Conservation (phyloP, 2,329 filamentous ascomycete species). For the Hymenoscyphus fraxineus region DNA sequence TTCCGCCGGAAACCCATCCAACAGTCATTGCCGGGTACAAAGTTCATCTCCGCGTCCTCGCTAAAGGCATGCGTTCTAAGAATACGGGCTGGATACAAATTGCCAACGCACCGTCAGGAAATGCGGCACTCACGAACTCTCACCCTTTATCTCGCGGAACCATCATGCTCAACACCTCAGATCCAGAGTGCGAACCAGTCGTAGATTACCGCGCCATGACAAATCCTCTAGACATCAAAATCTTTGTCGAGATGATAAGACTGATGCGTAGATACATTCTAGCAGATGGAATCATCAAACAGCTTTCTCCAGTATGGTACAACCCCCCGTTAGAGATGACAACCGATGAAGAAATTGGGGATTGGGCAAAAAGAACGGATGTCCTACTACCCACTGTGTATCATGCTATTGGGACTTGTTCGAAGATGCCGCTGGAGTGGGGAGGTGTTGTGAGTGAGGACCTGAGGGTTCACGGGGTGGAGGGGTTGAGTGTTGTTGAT, state of each 20-base stretch:
- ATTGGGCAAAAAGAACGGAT: slow-evolving; percentile 27
- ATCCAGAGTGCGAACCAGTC: slow-evolving; percentile 31
- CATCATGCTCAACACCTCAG: slow-evolving; percentile 30
- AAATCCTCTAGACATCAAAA: slow-evolving; percentile 38
- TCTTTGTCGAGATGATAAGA: slow-evolving; percentile 28
- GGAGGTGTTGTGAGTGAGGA: slow-evolving; percentile 23
- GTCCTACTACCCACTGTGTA: slow-evolving; percentile 35
- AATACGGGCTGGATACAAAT: slow-evolving; percentile 13
- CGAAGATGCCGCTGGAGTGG: slow-evolving; percentile 17
- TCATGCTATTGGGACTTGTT: slow-evolving; percentile 37
- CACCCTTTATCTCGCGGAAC: slow-evolving; percentile 37
- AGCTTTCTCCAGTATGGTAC: slow-evolving; percentile 32
- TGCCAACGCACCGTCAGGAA: not conserved
- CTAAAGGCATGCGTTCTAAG: not conserved
- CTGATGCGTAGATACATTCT: not conserved
- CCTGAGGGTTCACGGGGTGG: slow-evolving; percentile 19
- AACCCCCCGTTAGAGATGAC: slow-evolving; percentile 29
- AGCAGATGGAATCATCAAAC: slow-evolving; percentile 29
- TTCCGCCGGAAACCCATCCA: not conserved
- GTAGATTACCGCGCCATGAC: slow-evolving; percentile 37
- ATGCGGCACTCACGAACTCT: not conserved
- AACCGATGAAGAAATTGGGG: slow-evolving; percentile 26
- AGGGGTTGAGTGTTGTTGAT: slow-evolving; percentile 18
- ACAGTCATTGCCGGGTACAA: not conserved
- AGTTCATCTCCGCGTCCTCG: not conserved